Conservation (phyloP, 1,284 basidiomycete genomes). For the Malassezia slooffiae region DNA sequence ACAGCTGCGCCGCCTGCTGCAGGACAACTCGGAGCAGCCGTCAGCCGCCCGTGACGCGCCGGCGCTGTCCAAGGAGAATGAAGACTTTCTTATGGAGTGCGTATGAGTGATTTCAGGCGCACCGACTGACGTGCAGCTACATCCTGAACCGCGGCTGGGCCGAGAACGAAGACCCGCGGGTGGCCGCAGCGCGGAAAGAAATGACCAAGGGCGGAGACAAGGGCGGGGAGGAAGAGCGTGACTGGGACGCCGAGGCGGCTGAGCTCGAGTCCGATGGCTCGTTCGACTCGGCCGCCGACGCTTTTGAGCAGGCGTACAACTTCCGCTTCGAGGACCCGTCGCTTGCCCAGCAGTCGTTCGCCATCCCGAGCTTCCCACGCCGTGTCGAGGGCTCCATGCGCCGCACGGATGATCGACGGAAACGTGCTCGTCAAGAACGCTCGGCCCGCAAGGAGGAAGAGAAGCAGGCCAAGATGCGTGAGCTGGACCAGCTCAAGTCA, state of each 20-base stretch:
- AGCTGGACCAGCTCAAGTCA: conserved; percentile 32
- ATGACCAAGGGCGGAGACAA: not conserved
- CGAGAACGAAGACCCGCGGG: conserved; percentile 20
- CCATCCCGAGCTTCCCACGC: conserved; percentile 37
- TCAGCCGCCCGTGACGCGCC: not conserved
- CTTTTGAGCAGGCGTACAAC: conserved; percentile 45
- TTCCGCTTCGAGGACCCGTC: conserved; percentile 43
- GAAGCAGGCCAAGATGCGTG: conserved; percentile 37
- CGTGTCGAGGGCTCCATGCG: conserved; percentile 31
- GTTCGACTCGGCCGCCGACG: conserved; percentile 42
- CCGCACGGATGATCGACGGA: conserved; percentile 37
- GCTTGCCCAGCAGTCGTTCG: conserved; percentile 24
- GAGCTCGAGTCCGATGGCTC: conserved; percentile 40
- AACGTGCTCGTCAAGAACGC: conserved; percentile 37
- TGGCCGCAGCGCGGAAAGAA: not conserved
- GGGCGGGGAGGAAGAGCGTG: conserved; percentile 13
- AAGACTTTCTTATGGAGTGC: conserved; percentile 82
- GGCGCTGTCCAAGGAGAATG: conserved; percentile 54
- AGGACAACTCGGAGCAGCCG: conserved; percentile 5
- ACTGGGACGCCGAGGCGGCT: conserved; percentile 44
- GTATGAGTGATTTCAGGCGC: conserved; percentile 31
- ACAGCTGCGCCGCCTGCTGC: conserved; percentile 3
- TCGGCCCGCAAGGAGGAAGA: conserved; percentile 36
- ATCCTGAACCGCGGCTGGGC: conserved; percentile 45
- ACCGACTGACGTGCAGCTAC: conserved; percentile 30